Conservation (phyloP, 768 basidiomycete genomes). For the Podaxis rugospora region DNA sequence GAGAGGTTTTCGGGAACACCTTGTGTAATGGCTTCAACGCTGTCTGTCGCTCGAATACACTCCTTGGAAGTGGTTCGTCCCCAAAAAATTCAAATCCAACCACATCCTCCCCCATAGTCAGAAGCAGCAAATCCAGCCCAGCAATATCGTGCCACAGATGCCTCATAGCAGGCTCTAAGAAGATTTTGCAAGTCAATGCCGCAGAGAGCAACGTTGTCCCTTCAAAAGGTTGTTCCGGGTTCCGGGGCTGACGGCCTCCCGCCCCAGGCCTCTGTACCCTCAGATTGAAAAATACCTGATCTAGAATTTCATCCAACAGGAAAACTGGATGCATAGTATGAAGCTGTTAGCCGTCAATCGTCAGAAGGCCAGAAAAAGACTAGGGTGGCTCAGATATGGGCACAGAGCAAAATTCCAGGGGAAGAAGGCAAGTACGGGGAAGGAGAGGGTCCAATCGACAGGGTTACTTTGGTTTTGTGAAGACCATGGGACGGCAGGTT, state of each 20-base stretch:
- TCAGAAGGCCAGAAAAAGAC: background rate
- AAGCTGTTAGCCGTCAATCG: background rate
- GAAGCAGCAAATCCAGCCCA: background rate
- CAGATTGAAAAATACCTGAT: background rate
- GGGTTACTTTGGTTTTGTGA: background rate
- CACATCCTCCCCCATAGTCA: slow-evolving; percentile 1
- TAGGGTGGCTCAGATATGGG: background rate
- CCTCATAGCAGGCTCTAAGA: slow-evolving; percentile 1
- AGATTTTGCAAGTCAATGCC: background rate
- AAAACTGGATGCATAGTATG: background rate
- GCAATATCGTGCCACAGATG: background rate
- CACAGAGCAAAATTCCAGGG: background rate
- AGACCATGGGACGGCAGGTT: background rate
- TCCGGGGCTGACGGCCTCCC: background rate
- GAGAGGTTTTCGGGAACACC: background rate
- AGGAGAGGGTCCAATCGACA: background rate
- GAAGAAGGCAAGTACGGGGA: background rate
- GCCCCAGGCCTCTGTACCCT: background rate
- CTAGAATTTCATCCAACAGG: background rate
- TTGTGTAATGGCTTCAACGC: background rate
- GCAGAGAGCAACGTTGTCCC: background rate
- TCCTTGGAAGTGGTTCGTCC: background rate
- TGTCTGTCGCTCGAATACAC: background rate
- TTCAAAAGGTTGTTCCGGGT: background rate
- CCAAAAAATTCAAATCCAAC: background rate